Percentiles rank a stretch among this genome's conserved stretches.
Evolutionary conservation across 345 rosid genomes (phyloP).

Genomic region (Citrus hindsii): DNA sequence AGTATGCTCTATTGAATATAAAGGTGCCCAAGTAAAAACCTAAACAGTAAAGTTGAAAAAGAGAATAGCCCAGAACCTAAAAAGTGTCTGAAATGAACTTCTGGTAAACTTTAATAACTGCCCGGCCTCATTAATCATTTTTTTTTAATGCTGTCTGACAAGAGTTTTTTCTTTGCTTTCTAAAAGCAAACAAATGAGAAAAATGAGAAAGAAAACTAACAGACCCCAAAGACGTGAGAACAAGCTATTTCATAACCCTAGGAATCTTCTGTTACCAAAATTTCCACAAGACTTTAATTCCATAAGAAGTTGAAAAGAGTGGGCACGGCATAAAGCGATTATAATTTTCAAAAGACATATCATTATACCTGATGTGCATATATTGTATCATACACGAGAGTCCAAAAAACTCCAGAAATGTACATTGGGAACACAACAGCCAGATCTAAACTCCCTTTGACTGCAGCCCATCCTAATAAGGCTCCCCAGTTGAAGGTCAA

Average conservation of each 20-base stretch:
- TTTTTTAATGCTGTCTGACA: neutral
- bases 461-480: slow-evolving; percentile 78
- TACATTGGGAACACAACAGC: slow-evolving; percentile 70
- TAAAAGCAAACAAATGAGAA: neutral
- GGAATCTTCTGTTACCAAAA: neutral
- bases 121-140: neutral
- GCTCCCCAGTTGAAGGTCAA: slow-evolving; percentile 96
- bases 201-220: neutral
- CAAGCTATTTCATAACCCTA: neutral
- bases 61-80: neutral
- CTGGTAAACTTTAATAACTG: too few relatives aligned
- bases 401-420: slow-evolving; percentile 84
- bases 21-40: neutral
- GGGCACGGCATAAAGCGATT: neutral
- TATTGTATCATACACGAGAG: slow-evolving; percentile 91
- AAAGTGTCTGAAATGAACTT: neutral
- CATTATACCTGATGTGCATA: slow-evolving; percentile 88
- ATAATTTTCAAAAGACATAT: neutral
- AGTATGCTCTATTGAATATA: neutral
- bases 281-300: neutral
- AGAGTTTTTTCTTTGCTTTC: too few relatives aligned
- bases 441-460: slow-evolving; percentile 77
- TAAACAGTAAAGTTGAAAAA: neutral
- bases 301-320: neutral
- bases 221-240: neutral